Percentiles rank a stretch among this genome's conserved stretches.
Conservation (phyloP, 106 monocot species). For the Agapanthus africanus region DNA sequence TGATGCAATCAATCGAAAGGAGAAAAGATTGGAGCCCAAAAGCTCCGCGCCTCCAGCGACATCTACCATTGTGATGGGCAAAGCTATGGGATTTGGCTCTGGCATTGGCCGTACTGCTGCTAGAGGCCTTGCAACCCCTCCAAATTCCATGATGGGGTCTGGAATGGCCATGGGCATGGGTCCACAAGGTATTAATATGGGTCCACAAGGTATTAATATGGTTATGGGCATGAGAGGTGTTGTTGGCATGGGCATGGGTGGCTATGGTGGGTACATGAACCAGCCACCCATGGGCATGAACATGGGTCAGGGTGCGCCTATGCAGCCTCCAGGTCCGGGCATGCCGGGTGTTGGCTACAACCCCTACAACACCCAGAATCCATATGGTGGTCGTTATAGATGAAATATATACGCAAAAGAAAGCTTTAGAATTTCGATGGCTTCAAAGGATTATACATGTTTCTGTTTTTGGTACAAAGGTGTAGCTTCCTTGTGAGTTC, state of each 20-base stretch:
- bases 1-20: constrained; percentile 84
- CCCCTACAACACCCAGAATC: neutral
- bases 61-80: constrained; percentile 83
- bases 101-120: constrained; percentile 23
- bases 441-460: constrained; percentile 1
- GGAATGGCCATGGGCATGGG: neutral
- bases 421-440: neutral
- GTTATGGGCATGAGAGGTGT: neutral
- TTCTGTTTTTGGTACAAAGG: neutral
- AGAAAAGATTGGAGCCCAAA: constrained; percentile 58
- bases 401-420: constrained; percentile 2
- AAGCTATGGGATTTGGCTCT: constrained; percentile 92
- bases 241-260: constrained; percentile 2
- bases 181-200: constrained; percentile 2
- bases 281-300: constrained; percentile 10
- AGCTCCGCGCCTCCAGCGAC: constrained; percentile 27
- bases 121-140: neutral
- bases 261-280: constrained; percentile 6
- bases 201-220: constrained; percentile 8
- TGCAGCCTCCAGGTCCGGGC: constrained; percentile 10
- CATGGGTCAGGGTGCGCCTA: constrained; percentile 3
- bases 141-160: constrained; percentile 1
- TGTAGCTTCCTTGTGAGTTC: neutral
- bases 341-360: constrained; percentile 9
- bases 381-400: constrained; percentile 15